Percentiles rank a stretch among this genome's conserved stretches.
Evolutionary conservation across 805 yeast species (phyloP).

Genomic region (Maudiozyma saulgeensis): DNA sequence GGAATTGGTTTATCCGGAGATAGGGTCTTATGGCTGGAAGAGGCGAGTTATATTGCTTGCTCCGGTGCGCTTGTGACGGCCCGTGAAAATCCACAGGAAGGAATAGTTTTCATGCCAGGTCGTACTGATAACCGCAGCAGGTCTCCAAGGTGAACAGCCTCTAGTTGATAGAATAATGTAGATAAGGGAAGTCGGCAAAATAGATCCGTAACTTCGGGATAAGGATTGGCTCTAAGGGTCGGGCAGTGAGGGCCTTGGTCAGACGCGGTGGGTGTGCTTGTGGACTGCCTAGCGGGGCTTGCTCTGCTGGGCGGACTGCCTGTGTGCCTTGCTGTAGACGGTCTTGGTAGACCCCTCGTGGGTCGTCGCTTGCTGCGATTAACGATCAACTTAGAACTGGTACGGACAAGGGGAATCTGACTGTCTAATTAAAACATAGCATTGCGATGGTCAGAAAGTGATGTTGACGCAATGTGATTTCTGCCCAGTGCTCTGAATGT

Average conservation of each 20-base stretch:
- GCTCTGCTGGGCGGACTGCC: constrained; percentile 21
- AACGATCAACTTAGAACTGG: constrained; percentile 25
- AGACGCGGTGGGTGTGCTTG: constrained; percentile 28
- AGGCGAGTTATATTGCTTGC: constrained; percentile 31
- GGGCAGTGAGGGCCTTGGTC: constrained; percentile 33
- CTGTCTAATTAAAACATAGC: constrained; percentile 38
- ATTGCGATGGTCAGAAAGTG: constrained; percentile 38
- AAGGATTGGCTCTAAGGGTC: constrained; percentile 37
- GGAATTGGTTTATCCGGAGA: constrained; percentile 36
- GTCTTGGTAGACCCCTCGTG: constrained; percentile 22
- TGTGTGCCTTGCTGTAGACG: constrained; percentile 23
- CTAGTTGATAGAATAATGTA: constrained; percentile 37
- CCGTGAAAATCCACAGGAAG: constrained; percentile 36
- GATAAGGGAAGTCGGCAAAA: constrained; percentile 38
- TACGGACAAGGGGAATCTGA: constrained; percentile 34
- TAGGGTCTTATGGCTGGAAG: constrained; percentile 34
- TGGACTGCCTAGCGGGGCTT: constrained; percentile 21
- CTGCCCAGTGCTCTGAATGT: constrained; percentile 32
- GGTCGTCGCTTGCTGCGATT: constrained; percentile 26
- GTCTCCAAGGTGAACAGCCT: constrained; percentile 40
- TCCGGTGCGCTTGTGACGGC: constrained; percentile 35
- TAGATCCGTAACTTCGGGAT: constrained; percentile 37
- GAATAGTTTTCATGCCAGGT: constrained; percentile 34
- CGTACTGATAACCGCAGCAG: constrained; percentile 39
- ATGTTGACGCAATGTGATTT: constrained; percentile 38